Conservation (phyloP, 176 grass and related monocot species). For the Carex scoparia region DNA sequence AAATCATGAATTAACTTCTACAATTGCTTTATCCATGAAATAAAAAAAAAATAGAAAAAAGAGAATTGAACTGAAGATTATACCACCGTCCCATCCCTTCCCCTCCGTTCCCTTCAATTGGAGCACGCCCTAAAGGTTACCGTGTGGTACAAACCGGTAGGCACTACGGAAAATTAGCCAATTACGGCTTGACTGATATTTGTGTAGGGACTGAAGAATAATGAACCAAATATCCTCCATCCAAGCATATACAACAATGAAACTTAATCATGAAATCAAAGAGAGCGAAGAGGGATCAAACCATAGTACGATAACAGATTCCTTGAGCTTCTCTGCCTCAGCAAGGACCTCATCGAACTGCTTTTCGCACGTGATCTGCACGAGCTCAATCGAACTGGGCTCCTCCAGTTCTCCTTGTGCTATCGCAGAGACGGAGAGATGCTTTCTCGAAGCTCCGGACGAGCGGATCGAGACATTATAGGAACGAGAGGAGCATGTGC, state of each 20-base stretch:
- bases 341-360: slow-evolving; percentile 56
- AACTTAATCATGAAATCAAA: too few relatives aligned
- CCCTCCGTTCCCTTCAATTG: too few relatives aligned
- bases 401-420: slow-evolving; percentile 34
- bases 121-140: too few relatives aligned
- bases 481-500: background rate
- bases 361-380: slow-evolving; percentile 55
- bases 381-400: slow-evolving; percentile 49
- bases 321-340: slow-evolving; percentile 54
- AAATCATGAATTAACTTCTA: too few relatives aligned
- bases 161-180: background rate
- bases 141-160: too few relatives aligned
- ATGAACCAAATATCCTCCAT: background rate
- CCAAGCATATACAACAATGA: too few relatives aligned
- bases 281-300: slow-evolving; percentile 8
- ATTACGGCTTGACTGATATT: background rate
- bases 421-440: background rate
- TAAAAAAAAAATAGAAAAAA: too few relatives aligned
- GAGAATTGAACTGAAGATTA: too few relatives aligned
- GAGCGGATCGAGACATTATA: slow-evolving; percentile 3
- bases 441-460: background rate
- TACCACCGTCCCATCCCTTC: too few relatives aligned
- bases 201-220: background rate
- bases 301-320: slow-evolving; percentile 67
- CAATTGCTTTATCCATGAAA: too few relatives aligned